Evolutionary conservation across 345 rosid species (phyloP), one percentile per base, ranked within the genome.

Genomic region (Geranium brycei): DNA sequence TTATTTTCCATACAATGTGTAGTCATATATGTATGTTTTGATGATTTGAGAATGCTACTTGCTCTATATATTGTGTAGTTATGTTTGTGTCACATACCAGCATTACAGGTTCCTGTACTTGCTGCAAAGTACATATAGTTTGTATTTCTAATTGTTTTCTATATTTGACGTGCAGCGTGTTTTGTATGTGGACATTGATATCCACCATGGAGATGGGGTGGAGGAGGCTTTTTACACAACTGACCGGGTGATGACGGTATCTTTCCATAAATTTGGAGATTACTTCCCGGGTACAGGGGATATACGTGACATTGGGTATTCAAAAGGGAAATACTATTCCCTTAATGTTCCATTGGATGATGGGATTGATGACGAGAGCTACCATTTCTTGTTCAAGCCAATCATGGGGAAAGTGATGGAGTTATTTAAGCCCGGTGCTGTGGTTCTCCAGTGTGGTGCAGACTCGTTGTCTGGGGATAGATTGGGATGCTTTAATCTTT

Each of bases 271-370:
- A 68, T 83, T 83, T 59, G 88, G 85, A 17, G 88, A 83, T 66
- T 83, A 79, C 73, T 83, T 83, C 69, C 88, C 88, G 18, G 88
- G 88, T 17, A 83, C 88, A 14, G 88, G 88, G 23, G 85, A 83
- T 67, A 63, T 83, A 64, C 80, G 79, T 31, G 88, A 83, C 66
- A 66, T 73, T 62, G 88, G 88, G 47, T 73, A 77, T 61, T 61
- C 62, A 0, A 81, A 79, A 69, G 88, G 88, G 68, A 81, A 83
- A 67, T 81, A 77, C 76, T 83, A 81, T 68, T 81, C 88, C 66
- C 83, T 83, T 30, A 83, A 83, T 73, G 88, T 83, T 69, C 88
- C 88, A 56, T 55, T 83, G 71, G 83, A 83, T 77, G 88, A 83
- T 72, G 88, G 88, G 14, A 81, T 83, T 47, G 88, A 83, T 61